These are phyloP conservation scores for Stenogyne calaminthoides DNA, from an alignment of 305 asterid species.

Conservation along the genomic window DNA sequence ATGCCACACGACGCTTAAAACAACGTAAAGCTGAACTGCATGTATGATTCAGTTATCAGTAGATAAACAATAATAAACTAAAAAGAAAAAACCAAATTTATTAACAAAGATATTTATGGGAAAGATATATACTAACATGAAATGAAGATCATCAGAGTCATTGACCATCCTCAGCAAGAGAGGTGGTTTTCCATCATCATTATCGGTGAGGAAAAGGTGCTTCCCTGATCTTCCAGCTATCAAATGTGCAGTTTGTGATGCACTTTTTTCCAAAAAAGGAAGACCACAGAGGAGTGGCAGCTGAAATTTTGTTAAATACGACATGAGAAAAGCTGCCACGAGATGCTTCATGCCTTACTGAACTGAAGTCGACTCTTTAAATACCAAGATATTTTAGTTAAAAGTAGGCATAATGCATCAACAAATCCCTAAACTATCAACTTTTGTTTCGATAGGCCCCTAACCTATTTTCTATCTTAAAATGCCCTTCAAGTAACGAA, in stretches of 20 bases:
- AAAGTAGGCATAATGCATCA: neutral
- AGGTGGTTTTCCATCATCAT: constrained; percentile 78
- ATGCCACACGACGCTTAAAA: constrained; percentile 91
- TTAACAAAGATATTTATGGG: neutral
- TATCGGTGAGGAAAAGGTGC: constrained; percentile 88
- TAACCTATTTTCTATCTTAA: too few species aligned
- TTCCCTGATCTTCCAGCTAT: constrained; percentile 89
- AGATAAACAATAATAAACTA: neutral
- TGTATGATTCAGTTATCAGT: constrained; percentile 17
- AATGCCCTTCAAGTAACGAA: too few species aligned
- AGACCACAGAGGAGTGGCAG: constrained; percentile 91
- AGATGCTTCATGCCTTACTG: constrained; percentile 5
- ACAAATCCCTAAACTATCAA: too few species aligned
- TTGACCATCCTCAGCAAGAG: constrained; percentile 80
- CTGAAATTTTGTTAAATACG: constrained; percentile 41
- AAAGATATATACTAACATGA: constrained; percentile 59
- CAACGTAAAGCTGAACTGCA: constrained; percentile 78
- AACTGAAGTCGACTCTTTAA: neutral
- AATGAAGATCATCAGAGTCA: constrained; percentile 66
- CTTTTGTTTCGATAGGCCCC: too few species aligned
- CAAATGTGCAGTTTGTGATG: constrained; percentile 82
- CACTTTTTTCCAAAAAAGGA: constrained; percentile 80
- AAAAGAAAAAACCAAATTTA: neutral
- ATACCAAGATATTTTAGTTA: neutral
- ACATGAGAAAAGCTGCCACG: neutral